A percentile compares a stretch with the other conserved stretches of the same genome.
These are phyloP conservation scores for Stagonosporopsis rhizophila DNA, from an alignment of 2,329 filamentous ascomycete species.

Conservation along the genomic window DNA sequence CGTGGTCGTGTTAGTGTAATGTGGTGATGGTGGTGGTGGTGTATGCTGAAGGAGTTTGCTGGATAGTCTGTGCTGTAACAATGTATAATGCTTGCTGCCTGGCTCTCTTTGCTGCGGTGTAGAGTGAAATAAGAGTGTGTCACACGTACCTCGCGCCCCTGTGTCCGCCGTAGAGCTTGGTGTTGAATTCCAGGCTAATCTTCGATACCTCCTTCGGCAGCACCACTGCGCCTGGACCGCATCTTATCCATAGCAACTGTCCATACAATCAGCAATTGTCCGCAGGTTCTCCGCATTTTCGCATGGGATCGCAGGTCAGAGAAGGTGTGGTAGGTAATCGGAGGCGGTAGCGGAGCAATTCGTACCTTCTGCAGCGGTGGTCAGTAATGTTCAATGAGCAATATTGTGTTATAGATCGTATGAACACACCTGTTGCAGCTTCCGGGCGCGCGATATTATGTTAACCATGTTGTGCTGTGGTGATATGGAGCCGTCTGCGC, in stretches of 20 bases:
- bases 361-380: constrained; percentile 42
- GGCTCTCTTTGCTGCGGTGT: background rate
- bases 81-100: background rate
- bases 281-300: background rate
- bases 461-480: constrained; percentile 56
- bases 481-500: background rate
- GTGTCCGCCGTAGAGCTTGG: constrained; percentile 69
- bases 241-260: constrained; percentile 75
- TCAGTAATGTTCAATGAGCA: constrained; percentile 28
- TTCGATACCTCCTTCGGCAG: constrained; percentile 77
- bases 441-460: constrained; percentile 74
- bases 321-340: constrained; percentile 14
- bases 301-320: background rate
- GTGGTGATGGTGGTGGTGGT: background rate
- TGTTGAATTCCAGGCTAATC: constrained; percentile 77
- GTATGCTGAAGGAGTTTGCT: background rate
- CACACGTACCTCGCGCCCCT: constrained; percentile 70
- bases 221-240: constrained; percentile 82
- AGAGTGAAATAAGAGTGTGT: constrained; percentile 21
- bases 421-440: constrained; percentile 70
- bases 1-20: background rate
- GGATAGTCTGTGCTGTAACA: background rate
- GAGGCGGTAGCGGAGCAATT: constrained; percentile 22
- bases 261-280: background rate
- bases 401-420: background rate